Evolutionary conservation across 306 rosid species (phyloP), one percentile per base, ranked within the genome.

Genomic region (Quercus robur): DNA sequence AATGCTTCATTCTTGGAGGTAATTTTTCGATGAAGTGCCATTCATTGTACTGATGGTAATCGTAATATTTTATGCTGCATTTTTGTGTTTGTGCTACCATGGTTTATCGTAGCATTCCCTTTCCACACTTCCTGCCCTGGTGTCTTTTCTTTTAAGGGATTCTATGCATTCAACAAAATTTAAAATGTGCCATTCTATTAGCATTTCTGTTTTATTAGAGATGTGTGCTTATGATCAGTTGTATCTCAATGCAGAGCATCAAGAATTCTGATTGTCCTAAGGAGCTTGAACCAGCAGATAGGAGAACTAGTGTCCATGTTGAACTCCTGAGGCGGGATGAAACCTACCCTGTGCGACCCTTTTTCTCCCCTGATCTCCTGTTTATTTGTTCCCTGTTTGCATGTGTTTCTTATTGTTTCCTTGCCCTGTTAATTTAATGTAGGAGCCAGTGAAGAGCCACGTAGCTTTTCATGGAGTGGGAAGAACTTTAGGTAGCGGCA

Each of bases 1-100:
- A 94, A 94, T 86, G 95, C 91, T 11, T 76, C 89, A 1, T 94
- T 94, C 84, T 80, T 94, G 75, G 91, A 91, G 94, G 99, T 90
- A 93, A 71, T 44, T 19, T 82, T 81, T 31, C 55, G 8, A 59
- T 77, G 54, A 44, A 69, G 31, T 35, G 51, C 62, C 80, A 59
- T 77, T 76, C 49, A 2, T 56, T 17, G 55, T 73, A 26, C 71
- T 31, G 19, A 26, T 57, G 26, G 57, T 31, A 15, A 12, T 72
- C 5, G 23, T 59, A 70, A 33, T 70, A 41, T 56, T 56, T 6
- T 38, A 44, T 58, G 61, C 61, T 70, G 18, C 10, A 68, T 74
- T 51, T 67, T 10, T 63, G 19, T 74, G 55, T 20, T 33, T 67
- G 25, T 67, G 51, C 72, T 35, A n/a, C n/a, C 10, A 33, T 33